Evolutionary conservation across 352 stramenopile species (phyloP).

Genomic region (Phytophthora capsici): DNA sequence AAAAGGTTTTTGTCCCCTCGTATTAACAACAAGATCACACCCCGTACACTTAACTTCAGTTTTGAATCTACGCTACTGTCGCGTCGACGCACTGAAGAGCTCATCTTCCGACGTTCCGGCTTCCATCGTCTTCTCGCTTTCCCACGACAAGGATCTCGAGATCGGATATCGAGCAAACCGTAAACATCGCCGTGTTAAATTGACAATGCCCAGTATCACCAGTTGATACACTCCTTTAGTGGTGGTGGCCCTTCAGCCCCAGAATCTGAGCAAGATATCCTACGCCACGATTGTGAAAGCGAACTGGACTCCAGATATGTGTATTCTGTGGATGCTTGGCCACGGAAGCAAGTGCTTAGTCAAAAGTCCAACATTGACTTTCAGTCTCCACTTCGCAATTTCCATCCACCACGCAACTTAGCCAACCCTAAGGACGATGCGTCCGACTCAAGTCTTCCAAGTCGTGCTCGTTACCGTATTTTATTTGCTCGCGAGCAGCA

Average conservation of each 20-base stretch:
- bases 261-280: slow-evolving; percentile 12
- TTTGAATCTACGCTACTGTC: neutral
- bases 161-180: slow-evolving; percentile 3
- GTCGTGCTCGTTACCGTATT: slow-evolving; percentile 8
- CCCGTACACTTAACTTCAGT: neutral
- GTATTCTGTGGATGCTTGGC: neutral
- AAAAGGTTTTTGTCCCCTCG: neutral
- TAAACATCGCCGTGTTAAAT: slow-evolving; percentile 5
- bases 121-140: slow-evolving; percentile 19
- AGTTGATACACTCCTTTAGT: neutral
- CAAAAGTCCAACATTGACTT: neutral
- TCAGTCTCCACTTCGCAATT: slow-evolving; percentile 7
- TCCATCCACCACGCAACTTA: neutral
- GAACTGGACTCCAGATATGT: slow-evolving; percentile 14
- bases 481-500: slow-evolving; percentile 11
- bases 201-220: neutral
- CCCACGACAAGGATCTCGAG: slow-evolving; percentile 11
- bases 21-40: too few relatives aligned
- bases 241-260: neutral
- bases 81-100: neutral
- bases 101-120: slow-evolving; percentile 21
- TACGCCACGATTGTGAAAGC: slow-evolving; percentile 16
- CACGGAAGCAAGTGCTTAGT: neutral
- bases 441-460: slow-evolving; percentile 8
- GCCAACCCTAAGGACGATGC: slow-evolving; percentile 3